phyloP scores from a whole-genome alignment of 331 rosid genomes.

The Telfairia occidentalis region DNA sequence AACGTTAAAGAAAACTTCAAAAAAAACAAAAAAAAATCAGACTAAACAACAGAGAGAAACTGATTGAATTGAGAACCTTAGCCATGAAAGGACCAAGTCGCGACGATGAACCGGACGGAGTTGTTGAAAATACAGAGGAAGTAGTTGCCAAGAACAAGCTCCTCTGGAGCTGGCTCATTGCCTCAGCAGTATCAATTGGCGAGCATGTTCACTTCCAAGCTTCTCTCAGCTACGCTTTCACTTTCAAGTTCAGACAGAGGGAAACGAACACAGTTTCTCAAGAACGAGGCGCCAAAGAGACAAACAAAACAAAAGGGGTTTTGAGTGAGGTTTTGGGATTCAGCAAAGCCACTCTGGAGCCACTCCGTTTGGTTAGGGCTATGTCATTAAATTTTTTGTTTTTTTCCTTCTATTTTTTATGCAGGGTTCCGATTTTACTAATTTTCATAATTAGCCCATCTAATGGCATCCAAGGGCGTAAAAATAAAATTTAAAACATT shows the following conservation, averaged over 20 bases:
- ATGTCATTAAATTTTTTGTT: neutral
- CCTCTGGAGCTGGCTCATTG: constrained; percentile 50
- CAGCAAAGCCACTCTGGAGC: neutral
- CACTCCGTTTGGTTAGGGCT: neutral
- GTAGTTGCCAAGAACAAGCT: constrained; percentile 29
- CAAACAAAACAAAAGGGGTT: neutral
- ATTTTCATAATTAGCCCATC: neutral
- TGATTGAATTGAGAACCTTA: constrained; percentile 10
- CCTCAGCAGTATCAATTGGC: constrained; percentile 24
- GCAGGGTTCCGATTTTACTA: neutral
- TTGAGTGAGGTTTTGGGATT: neutral
- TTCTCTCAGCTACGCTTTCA: neutral
- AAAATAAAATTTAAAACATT: too few relatives aligned
- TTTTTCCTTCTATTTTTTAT: neutral
- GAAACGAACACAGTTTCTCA: neutral
- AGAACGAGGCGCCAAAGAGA: neutral
- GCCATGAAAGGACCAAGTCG: constrained; percentile 42
- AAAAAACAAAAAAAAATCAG: neutral
- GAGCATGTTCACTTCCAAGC: neutral
- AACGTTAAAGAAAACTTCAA: neutral
- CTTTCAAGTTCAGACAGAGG: neutral
- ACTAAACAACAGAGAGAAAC: neutral
- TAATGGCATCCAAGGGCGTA: too few relatives aligned
- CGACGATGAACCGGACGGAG: constrained; percentile 26
- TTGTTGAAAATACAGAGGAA: constrained; percentile 20